Conservation (phyloP, 768 basidiomycete species). For the Lentinula lateritia region DNA sequence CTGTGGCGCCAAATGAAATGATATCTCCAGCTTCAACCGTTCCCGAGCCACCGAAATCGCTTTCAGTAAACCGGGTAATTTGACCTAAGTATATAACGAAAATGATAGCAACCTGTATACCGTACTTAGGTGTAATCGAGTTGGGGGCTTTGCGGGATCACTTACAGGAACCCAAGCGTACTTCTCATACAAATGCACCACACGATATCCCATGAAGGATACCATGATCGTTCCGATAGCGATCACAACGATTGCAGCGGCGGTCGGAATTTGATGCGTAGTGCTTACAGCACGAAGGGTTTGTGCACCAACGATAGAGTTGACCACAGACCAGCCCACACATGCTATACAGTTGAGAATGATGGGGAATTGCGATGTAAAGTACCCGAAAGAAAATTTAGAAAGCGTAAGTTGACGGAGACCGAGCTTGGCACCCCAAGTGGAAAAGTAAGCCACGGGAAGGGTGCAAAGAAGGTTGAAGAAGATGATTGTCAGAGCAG, state of each 20-base stretch:
- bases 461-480: constrained; percentile 1
- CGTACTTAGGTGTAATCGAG: not conserved
- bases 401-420: constrained; percentile 59
- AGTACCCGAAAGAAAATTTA: not conserved
- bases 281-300: constrained; percentile 20
- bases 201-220: constrained; percentile 3
- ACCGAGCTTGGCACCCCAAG: constrained; percentile 56
- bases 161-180: constrained; percentile 1
- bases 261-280: not conserved
- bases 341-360: constrained; percentile 20
- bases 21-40: constrained; percentile 22
- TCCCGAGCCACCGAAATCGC: not conserved
- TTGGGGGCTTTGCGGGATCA: not conserved
- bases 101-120: not conserved
- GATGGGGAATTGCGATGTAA: not conserved
- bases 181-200: constrained; percentile 3
- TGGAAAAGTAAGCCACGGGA: constrained; percentile 14
- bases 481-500: not conserved
- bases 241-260: not conserved
- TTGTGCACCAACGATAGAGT: constrained; percentile 56
- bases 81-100: not conserved
- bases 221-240: not conserved
- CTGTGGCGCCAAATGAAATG: constrained; percentile 42
- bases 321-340: constrained; percentile 55
- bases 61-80: not conserved